Conservation (phyloP, 352 stramenopile genomes). For the Albugo laibachii region DNA sequence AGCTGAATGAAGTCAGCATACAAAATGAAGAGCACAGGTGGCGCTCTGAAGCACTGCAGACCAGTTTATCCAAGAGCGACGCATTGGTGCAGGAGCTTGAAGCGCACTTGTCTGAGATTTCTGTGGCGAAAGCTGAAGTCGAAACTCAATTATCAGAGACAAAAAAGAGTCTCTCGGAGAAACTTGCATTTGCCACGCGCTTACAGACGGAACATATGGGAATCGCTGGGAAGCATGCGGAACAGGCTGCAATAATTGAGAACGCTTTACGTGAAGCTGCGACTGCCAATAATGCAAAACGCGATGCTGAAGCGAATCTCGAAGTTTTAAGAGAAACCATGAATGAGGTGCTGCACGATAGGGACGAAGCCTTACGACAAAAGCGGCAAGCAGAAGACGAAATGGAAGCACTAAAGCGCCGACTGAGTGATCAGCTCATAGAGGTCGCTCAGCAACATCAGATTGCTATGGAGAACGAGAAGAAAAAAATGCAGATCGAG, state of each 20-base stretch:
- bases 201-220: conserved; percentile 74
- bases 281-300: conserved; percentile 14
- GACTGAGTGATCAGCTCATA: conserved; percentile 4
- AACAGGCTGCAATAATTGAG: conserved; percentile 58
- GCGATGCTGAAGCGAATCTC: conserved; percentile 29
- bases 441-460: conserved; percentile 9
- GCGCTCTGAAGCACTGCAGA: conserved; percentile 28
- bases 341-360: not conserved
- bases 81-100: not conserved
- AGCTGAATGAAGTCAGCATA: conserved; percentile 12
- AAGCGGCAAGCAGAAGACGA: conserved; percentile 15
- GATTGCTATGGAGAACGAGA: conserved; percentile 15
- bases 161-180: conserved; percentile 68
- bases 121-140: conserved; percentile 14
- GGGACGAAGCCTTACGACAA: not conserved
- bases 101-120: not conserved
- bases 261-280: conserved; percentile 33
- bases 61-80: not conserved
- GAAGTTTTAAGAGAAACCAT: conserved; percentile 34
- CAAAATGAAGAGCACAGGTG: conserved; percentile 13
- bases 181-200: conserved; percentile 54
- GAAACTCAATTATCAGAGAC: conserved; percentile 55
- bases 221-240: conserved; percentile 55
- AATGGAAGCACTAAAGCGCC: conserved; percentile 14
- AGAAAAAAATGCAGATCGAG: conserved; percentile 25